These are phyloP conservation scores for Anastatica hierochuntica DNA, from an alignment of 345 rosid species.

Conservation along the genomic window DNA sequence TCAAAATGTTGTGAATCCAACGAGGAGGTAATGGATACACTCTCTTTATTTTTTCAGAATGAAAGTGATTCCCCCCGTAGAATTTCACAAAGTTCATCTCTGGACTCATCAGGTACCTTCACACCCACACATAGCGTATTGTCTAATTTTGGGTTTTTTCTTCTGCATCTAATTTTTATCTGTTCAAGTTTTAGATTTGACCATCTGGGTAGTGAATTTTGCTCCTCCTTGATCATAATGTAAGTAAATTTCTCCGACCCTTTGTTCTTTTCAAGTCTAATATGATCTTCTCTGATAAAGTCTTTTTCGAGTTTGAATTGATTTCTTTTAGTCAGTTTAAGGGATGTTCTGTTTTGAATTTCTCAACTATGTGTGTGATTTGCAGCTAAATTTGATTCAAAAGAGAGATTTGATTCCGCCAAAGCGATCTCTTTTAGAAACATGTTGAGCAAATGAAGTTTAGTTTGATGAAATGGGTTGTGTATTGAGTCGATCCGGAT, in stretches of 20 bases:
- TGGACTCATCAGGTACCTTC: conserved; percentile 93
- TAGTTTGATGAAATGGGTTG: conserved; percentile 8
- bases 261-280: not conserved
- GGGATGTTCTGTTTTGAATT: no score
- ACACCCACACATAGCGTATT: no score
- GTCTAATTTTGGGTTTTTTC: no score
- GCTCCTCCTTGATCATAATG: conserved; percentile 25
- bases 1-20: no score
- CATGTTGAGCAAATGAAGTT: conserved; percentile 3
- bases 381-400: conserved; percentile 22
- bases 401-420: not conserved
- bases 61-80: conserved; percentile 85
- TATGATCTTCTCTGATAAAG: conserved; percentile 8
- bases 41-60: no score
- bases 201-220: conserved; percentile 18
- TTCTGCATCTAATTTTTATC: no score
- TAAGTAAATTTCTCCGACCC: conserved; percentile 5
- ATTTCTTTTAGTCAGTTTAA: no score
- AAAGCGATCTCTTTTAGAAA: conserved; percentile 9
- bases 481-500: conserved; percentile 10
- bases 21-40: no score
- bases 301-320: not conserved
- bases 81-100: conserved; percentile 77
- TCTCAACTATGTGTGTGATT: conserved; percentile 1
- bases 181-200: conserved; percentile 16